Conservation (phyloP, 2,329 filamentous ascomycete genomes). For the Neofusicoccum umdonicola region DNA sequence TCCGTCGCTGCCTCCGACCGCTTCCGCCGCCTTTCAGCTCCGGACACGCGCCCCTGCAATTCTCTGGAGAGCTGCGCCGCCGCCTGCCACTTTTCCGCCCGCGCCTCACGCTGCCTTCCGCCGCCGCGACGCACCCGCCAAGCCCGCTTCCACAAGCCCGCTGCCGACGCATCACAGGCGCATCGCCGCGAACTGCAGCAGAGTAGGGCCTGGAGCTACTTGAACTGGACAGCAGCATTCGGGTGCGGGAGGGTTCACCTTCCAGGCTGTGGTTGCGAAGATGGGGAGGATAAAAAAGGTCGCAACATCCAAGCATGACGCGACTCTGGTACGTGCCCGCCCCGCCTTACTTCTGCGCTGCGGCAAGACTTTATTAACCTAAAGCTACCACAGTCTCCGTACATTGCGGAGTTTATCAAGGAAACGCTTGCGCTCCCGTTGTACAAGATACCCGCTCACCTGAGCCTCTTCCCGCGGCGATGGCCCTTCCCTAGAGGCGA, state of each 20-base stretch:
- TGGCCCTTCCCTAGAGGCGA: conserved; percentile 97
- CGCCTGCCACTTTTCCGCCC: conserved; percentile 1
- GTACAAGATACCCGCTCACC: conserved; percentile 71
- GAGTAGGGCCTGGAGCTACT: neutral
- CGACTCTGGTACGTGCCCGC: conserved; percentile 44
- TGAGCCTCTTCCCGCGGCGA: conserved; percentile 77
- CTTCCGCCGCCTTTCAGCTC: conserved; percentile 5
- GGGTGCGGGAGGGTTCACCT: conserved; percentile 29
- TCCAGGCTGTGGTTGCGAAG: conserved; percentile 35
- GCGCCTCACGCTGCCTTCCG: conserved; percentile 4
- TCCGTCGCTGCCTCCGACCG: neutral
- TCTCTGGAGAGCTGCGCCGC: neutral
- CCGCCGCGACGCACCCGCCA: conserved; percentile 4
- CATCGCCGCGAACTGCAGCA: neutral
- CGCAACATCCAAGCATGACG: conserved; percentile 53
- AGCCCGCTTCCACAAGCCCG: neutral
- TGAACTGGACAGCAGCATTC: conserved; percentile 13
- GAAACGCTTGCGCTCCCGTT: conserved; percentile 67
- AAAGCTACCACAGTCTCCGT: conserved; percentile 67
- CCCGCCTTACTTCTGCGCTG: neutral
- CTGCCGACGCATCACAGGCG: neutral
- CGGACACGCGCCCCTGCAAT: neutral
- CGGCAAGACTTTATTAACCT: neutral
- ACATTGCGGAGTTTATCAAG: conserved; percentile 77
- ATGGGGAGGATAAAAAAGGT: conserved; percentile 58